These are phyloP conservation scores for Alloteropsis semialata DNA, from an alignment of 176 grass and related monocot species.

Conservation along the genomic window DNA sequence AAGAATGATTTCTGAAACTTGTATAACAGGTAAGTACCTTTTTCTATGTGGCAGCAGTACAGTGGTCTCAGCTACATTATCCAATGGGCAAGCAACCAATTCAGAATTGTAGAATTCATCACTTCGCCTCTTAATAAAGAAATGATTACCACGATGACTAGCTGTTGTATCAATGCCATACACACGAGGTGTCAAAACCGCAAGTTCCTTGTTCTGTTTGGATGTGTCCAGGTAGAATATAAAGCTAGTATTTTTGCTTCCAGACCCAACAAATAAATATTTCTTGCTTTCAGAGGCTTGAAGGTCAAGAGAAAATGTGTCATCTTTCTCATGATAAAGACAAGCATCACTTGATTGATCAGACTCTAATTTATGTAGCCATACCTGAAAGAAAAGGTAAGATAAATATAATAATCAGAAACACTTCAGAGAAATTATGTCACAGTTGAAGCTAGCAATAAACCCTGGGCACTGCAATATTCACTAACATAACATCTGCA, in stretches of 20 bases:
- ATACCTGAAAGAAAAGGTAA: slow-evolving; percentile 61
- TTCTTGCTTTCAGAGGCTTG: slow-evolving; percentile 81
- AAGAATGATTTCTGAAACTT: slow-evolving; percentile 10
- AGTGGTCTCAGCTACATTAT: slow-evolving; percentile 72
- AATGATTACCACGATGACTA: slow-evolving; percentile 78
- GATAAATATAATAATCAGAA: neutral
- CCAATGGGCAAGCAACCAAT: slow-evolving; percentile 72
- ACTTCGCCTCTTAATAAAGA: slow-evolving; percentile 84
- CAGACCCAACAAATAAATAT: slow-evolving; percentile 87
- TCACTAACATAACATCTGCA: neutral
- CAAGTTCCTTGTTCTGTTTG: slow-evolving; percentile 59
- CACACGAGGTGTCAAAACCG: slow-evolving; percentile 61
- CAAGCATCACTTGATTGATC: slow-evolving; percentile 76
- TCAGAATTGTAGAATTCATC: slow-evolving; percentile 91
- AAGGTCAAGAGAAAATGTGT: slow-evolving; percentile 73
- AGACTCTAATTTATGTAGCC: slow-evolving; percentile 68
- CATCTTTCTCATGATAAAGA: slow-evolving; percentile 85
- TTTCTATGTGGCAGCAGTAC: slow-evolving; percentile 90
- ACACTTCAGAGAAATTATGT: neutral
- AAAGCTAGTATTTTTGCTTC: slow-evolving; percentile 83
- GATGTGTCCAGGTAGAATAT: slow-evolving; percentile 68
- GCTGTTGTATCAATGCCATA: slow-evolving; percentile 83
- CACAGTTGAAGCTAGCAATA: neutral
- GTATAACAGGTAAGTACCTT: slow-evolving; percentile 47
- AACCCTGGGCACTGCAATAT: neutral